Base-by-base conservation (phyloP, 2,329 filamentous ascomycete species). In the Claviceps maximensis region DNA sequence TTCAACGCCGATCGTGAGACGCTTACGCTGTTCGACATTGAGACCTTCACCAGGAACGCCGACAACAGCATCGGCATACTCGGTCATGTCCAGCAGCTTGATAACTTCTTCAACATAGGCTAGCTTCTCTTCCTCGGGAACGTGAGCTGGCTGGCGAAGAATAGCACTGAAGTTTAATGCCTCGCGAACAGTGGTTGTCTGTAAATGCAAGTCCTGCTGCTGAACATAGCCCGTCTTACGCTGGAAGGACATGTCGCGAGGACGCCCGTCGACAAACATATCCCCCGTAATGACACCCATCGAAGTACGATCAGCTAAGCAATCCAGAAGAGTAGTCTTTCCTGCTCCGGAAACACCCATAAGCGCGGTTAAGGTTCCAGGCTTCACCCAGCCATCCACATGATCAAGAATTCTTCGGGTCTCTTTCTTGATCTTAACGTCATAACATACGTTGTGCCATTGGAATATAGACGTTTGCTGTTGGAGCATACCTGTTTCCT, bases 331-430 rank as follows among this genome's bases (percentile, higher is more conserved):
- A 1, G 90, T 95, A 0, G 90, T 96, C 69, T 96, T 96, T 54
- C 90, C 90, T n/a, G 90, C 90, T 59, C 90, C 89, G 33, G 86
- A 89, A 8, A 90, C 87, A 71, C 89, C 87, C 89, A 95, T 95
- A 3, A 95, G 75, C 41, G 88, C 89, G 13, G 89, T 95, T 52
- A 95, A 68, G 17, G 88, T 95, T 55, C 90, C 90, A 3, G 90
- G 90, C 69, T 94, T 93, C 55, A 96, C 89, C 87, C 88, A 96
- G 38, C 90, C 90, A 63, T 94, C 86, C 13, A 95, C 87, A 57
- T 93, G 75, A 61, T 95, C 84, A 55, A 96, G 73, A 61, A 96
- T 86, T 45, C 84, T 81, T 17, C 89, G 79, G 1, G 76, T 71
- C 61, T 91, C 81, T 15, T 75, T 74, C 73, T 94, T 94, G 70